phyloP scores from a whole-genome alignment of 306 rosid species.

The Quercus agrifolia region DNA sequence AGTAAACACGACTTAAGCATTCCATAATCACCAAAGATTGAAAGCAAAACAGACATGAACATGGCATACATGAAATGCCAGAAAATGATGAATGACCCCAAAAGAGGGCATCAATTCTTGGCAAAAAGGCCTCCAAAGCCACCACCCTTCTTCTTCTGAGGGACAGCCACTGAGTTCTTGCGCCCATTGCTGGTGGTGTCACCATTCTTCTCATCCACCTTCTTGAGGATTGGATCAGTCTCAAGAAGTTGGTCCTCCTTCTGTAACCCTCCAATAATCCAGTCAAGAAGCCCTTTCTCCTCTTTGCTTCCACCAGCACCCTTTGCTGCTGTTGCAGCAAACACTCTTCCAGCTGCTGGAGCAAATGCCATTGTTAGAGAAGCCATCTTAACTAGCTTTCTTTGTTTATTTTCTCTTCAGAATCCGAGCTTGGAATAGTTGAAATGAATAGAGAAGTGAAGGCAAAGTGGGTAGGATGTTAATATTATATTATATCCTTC shows the following conservation, averaged over 20 bases:
- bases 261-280: conserved; percentile 67
- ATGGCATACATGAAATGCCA: not conserved
- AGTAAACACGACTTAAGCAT: conserved; percentile 16
- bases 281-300: conserved; percentile 66
- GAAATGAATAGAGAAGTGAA: conserved; percentile 2
- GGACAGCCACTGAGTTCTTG: conserved; percentile 54
- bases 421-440: not conserved
- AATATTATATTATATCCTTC: not conserved
- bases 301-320: conserved; percentile 53
- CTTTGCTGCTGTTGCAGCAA: conserved; percentile 59
- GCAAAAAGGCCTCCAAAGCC: conserved; percentile 83
- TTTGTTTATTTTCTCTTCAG: not conserved
- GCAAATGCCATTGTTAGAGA: conserved; percentile 62
- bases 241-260: conserved; percentile 75
- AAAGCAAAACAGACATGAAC: conserved; percentile 20
- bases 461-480: conserved; percentile 22
- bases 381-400: conserved; percentile 43
- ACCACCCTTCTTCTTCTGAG: conserved; percentile 72
- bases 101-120: conserved; percentile 37
- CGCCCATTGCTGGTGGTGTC: conserved; percentile 22
- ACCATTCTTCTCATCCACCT: conserved; percentile 64
- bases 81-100: not conserved
- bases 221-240: conserved; percentile 77
- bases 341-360: conserved; percentile 46
- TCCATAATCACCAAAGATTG: conserved; percentile 16